phyloP scores from a whole-genome alignment of 192 early-diverging fungal genomes.

The Linnemannia zychae region DNA sequence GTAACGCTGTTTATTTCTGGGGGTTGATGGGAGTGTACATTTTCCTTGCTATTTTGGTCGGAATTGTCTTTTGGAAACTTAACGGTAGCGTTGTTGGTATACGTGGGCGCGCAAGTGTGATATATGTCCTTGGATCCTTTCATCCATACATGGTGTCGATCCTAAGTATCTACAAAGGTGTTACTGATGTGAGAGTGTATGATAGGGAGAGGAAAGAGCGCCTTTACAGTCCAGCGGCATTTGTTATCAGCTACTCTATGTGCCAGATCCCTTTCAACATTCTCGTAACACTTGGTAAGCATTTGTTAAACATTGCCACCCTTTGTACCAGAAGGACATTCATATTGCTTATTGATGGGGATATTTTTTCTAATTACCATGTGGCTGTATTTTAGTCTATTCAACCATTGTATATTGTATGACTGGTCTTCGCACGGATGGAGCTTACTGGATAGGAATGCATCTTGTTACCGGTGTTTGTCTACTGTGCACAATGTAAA shows the following conservation, averaged over 20 bases:
- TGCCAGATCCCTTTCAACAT: neutral
- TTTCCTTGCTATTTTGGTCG: neutral
- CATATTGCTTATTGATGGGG: neutral
- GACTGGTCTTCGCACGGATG: conserved; percentile 21
- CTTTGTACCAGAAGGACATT: no score
- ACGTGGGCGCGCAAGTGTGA: conserved; percentile 12
- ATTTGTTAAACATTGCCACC: no score
- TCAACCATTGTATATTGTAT: conserved; percentile 17
- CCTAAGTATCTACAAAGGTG: neutral
- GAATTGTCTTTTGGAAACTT: conserved; percentile 13
- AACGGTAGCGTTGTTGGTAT: neutral
- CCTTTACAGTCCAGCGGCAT: conserved; percentile 16
- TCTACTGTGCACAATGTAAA: conserved; percentile 16
- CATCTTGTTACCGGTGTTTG: neutral
- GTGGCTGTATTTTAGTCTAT: neutral
- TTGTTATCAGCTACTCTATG: conserved; percentile 3
- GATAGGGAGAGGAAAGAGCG: conserved; percentile 20
- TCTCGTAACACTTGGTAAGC: neutral
- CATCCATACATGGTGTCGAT: conserved; percentile 19
- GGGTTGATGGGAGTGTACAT: neutral
- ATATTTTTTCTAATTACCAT: neutral
- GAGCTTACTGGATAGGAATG: neutral
- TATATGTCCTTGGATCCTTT: neutral
- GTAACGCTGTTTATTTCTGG: conserved; percentile 8
- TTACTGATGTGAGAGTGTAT: conserved; percentile 8